A percentile compares a stretch with the other conserved stretches of the same genome.
These are phyloP conservation scores for Rickenella mellea DNA, from an alignment of 768 basidiomycete species.

Conservation along the genomic window DNA sequence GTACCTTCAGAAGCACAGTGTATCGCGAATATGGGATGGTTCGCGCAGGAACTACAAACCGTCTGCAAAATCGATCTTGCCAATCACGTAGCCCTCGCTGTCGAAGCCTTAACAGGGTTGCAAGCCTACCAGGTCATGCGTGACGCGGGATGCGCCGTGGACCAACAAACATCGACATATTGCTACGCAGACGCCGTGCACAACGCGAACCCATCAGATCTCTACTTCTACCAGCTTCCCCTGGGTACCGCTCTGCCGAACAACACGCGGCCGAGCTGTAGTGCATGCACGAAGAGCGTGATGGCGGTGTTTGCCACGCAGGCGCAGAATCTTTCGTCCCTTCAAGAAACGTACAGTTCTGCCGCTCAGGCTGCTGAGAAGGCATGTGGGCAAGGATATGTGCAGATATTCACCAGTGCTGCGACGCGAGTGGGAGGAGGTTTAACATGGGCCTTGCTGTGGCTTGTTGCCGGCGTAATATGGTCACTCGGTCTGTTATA, in stretches of 20 bases:
- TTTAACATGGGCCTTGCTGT: no score
- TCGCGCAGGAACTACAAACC: conserved; percentile 35
- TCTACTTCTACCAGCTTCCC: conserved; percentile 66
- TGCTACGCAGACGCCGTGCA: conserved; percentile 64
- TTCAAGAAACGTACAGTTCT: conserved; percentile 37
- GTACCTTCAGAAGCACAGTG: conserved; percentile 39
- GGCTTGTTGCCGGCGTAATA: no score
- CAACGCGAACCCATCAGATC: conserved; percentile 47
- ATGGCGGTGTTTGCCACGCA: conserved; percentile 41
- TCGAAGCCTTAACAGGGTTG: conserved; percentile 53
- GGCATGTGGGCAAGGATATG: conserved; percentile 46
- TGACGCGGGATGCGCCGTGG: conserved; percentile 45
- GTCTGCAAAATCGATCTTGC: conserved; percentile 50
- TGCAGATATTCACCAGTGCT: not conserved
- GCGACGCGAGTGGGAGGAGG: not conserved
- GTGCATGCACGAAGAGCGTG: conserved; percentile 49
- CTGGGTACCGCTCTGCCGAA: conserved; percentile 47
- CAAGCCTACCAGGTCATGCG: conserved; percentile 56
- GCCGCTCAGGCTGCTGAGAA: conserved; percentile 37
- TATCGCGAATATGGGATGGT: conserved; percentile 57
- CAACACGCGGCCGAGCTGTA: conserved; percentile 45
- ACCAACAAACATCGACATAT: conserved; percentile 53
- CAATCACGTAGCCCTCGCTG: conserved; percentile 40
- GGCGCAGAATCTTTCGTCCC: conserved; percentile 23
- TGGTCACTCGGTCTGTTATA: not conserved